Base-by-base conservation (phyloP, 2,329 filamentous ascomycete species). In the Nemania sp. region DNA sequence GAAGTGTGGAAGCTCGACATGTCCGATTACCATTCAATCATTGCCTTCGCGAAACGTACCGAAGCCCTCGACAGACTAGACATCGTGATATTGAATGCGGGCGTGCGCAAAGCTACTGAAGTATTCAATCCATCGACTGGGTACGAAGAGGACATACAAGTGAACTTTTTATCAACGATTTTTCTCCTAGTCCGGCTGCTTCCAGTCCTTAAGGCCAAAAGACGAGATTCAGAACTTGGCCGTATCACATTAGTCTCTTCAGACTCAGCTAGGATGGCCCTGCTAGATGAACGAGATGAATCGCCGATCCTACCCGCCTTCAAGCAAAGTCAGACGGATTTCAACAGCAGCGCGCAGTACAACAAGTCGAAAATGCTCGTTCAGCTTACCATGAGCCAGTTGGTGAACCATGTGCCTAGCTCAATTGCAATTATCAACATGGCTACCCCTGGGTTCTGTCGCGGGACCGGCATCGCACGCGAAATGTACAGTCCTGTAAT, bases 241-340 rank as follows among this genome's bases (percentile, higher is more conserved):
- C 41, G 53, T 11, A 24, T 79, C n/a, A 74, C 72, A 10, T 62
- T 77, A 18, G 73, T 77, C 18, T 73, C 70, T n/a, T 77, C 75
- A 1, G 74, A 76, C 45, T 66, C 66, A 1, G 73, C 76, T 0
- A n/a, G n/a, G n/a, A n/a, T n/a, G n/a, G n/a, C n/a, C n/a, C n/a
- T n/a, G n/a, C n/a, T n/a, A n/a, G n/a, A n/a, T n/a, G n/a, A n/a
- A n/a, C n/a, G n/a, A n/a, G n/a, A n/a, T n/a, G n/a, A n/a, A n/a
- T n/a, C n/a, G n/a, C n/a, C n/a, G n/a, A n/a, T n/a, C n/a, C n/a
- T n/a, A n/a, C n/a, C n/a, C n/a, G n/a, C n/a, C n/a, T n/a, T n/a
- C n/a, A n/a, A n/a, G n/a, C n/a, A n/a, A n/a, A n/a, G n/a, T n/a
- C n/a, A n/a, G n/a, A n/a, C n/a, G n/a, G n/a, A n/a, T n/a, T n/a